Percentiles rank a stretch among this genome's conserved stretches.
Conservation (phyloP, 129 eudicot species). For the Pseudognaphalium luteoalbum region DNA sequence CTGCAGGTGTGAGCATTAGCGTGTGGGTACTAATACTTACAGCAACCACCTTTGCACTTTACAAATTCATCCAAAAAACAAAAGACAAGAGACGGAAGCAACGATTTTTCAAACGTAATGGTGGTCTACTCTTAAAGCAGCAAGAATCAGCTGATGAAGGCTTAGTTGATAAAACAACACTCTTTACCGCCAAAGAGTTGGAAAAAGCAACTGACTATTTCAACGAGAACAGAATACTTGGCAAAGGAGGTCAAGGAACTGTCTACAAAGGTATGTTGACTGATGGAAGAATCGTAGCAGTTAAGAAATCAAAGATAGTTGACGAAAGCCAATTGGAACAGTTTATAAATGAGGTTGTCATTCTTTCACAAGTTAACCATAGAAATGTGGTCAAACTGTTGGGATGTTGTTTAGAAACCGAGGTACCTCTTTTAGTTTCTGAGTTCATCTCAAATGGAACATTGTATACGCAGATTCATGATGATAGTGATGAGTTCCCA, state of each 20-base stretch:
- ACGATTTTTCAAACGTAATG: background rate
- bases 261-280: constrained; percentile 1
- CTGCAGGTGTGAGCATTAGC: background rate
- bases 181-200: background rate
- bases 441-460: background rate
- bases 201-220: background rate
- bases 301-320: background rate
- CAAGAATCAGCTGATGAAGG: constrained; percentile 3
- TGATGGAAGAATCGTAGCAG: background rate
- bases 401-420: constrained; percentile 7
- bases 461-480: background rate
- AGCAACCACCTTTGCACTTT: background rate
- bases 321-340: background rate
- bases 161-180: background rate
- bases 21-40: background rate
- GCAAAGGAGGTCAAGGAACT: background rate
- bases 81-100: background rate
- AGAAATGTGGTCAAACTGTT: constrained; percentile 2
- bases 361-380: constrained; percentile 6
- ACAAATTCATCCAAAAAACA: background rate
- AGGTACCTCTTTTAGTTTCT: constrained; percentile 8
- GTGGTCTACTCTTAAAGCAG: constrained; percentile 2
- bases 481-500: constrained; percentile 3
- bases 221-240: background rate
- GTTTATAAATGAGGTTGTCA: background rate